Percentiles rank a stretch among this genome's conserved stretches.
Conservation (phyloP, 1,284 basidiomycete species). For the Pseudozyma thailandica region DNA sequence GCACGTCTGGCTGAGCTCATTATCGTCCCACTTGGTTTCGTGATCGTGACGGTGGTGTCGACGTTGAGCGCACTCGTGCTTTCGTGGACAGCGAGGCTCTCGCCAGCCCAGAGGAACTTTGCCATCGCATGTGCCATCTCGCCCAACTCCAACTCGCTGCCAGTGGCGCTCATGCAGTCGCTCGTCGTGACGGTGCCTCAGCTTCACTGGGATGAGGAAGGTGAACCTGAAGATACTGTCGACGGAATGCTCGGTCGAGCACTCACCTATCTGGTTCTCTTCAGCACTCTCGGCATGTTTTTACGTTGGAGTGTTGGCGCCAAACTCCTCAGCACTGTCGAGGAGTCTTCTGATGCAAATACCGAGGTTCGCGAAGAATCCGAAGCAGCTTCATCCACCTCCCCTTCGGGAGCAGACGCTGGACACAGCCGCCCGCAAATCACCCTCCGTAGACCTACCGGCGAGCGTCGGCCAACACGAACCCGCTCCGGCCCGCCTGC, state of each 20-base stretch:
- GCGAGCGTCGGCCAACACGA: constrained; percentile 25
- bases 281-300: constrained; percentile 89
- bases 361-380: neutral
- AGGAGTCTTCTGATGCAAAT: constrained; percentile 54
- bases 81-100: constrained; percentile 64
- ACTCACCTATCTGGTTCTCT: constrained; percentile 88
- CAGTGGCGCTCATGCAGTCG: constrained; percentile 89
- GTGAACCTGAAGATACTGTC: constrained; percentile 76
- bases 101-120: constrained; percentile 68
- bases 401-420: constrained; percentile 6
- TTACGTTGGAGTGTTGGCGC: constrained; percentile 70
- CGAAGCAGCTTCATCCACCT: neutral
- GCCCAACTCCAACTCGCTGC: constrained; percentile 86
- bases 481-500: constrained; percentile 37
- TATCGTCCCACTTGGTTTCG: constrained; percentile 85
- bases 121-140: constrained; percentile 67
- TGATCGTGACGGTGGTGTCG: constrained; percentile 71
- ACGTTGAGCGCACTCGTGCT: constrained; percentile 64
- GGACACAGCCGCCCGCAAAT: constrained; percentile 24
- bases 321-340: constrained; percentile 68
- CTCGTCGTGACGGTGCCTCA: constrained; percentile 85
- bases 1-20: constrained; percentile 87
- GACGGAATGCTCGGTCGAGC: constrained; percentile 91
- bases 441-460: constrained; percentile 49
- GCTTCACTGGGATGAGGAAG: constrained; percentile 79